Evolutionary conservation across 2,329 filamentous ascomycete species (phyloP).

Genomic region (Cladophialophora yegresii): DNA sequence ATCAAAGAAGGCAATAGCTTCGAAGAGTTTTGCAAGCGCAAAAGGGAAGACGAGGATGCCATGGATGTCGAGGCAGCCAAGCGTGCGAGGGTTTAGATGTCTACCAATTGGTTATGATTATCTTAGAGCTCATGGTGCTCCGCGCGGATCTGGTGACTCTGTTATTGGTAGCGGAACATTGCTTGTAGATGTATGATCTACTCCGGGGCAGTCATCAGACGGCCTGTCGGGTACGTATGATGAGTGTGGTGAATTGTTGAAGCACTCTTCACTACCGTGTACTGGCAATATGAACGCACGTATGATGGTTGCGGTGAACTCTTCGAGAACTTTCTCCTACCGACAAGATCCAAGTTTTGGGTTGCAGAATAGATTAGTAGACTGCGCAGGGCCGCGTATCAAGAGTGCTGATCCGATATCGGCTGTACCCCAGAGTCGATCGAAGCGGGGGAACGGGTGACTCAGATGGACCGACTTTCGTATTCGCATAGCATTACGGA

Average conservation of each 20-base stretch:
- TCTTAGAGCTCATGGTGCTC: not conserved
- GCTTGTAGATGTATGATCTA: not conserved
- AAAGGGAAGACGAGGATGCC: constrained; percentile 31
- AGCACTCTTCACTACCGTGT: no score
- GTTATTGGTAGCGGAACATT: not conserved
- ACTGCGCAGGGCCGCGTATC: not conserved
- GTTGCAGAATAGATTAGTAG: not conserved
- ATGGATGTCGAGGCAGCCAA: constrained; percentile 34
- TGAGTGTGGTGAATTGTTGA: not conserved
- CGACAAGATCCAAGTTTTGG: no score
- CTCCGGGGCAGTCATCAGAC: not conserved
- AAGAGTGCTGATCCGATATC: constrained; percentile 11
- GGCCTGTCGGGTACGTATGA: not conserved
- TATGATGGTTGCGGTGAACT: not conserved
- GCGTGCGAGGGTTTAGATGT: constrained; percentile 27
- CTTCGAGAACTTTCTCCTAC: not conserved
- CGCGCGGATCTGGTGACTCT: not conserved
- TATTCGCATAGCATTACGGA: not conserved
- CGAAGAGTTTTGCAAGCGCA: constrained; percentile 36
- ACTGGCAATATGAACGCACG: no score
- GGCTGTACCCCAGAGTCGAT: constrained; percentile 9
- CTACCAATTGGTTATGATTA: constrained; percentile 1
- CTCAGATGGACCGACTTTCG: not conserved
- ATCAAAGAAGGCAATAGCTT: constrained; percentile 38
- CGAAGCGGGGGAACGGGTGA: not conserved